These are phyloP conservation scores for Phlegmacium glaucopus DNA, from an alignment of 768 basidiomycete species.

Conservation along the genomic window DNA sequence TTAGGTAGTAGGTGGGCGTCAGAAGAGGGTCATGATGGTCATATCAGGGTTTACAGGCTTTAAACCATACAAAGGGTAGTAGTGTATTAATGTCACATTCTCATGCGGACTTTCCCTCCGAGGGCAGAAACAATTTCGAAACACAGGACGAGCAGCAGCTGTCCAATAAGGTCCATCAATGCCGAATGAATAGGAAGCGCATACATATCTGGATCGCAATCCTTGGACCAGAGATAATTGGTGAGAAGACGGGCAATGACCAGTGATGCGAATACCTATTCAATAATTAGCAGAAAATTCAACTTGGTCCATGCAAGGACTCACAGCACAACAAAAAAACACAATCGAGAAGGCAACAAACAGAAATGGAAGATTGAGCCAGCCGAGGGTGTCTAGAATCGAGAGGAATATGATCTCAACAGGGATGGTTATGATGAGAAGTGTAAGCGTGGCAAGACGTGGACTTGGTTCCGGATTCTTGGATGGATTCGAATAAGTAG, in stretches of 20 bases:
- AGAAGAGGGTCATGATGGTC: too few species aligned
- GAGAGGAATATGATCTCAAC: conserved; percentile 73
- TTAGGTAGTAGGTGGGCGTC: too few species aligned
- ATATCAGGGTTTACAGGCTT: too few species aligned
- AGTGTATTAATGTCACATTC: conserved; percentile 39
- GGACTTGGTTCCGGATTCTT: conserved; percentile 37
- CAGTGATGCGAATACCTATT: conserved; percentile 70
- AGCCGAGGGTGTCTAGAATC: conserved; percentile 64
- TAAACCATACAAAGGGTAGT: not conserved
- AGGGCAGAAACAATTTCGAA: conserved; percentile 61
- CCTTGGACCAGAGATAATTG: conserved; percentile 70
- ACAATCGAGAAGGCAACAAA: conserved; percentile 66
- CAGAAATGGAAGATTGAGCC: conserved; percentile 68
- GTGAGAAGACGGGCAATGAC: conserved; percentile 64
- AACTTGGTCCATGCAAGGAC: conserved; percentile 21
- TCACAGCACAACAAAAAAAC: conserved; percentile 76
- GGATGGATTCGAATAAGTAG: conserved; percentile 14
- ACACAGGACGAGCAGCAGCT: conserved; percentile 73
- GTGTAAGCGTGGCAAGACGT: conserved; percentile 58
- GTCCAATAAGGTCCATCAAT: conserved; percentile 81
- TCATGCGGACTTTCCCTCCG: conserved; percentile 30
- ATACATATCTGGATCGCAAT: conserved; percentile 87
- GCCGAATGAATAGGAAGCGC: conserved; percentile 92
- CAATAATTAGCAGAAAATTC: conserved; percentile 1
- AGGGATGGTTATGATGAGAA: conserved; percentile 76